phyloP scores from a whole-genome alignment of 129 eudicot genomes.

The Escallonia herrerae region DNA sequence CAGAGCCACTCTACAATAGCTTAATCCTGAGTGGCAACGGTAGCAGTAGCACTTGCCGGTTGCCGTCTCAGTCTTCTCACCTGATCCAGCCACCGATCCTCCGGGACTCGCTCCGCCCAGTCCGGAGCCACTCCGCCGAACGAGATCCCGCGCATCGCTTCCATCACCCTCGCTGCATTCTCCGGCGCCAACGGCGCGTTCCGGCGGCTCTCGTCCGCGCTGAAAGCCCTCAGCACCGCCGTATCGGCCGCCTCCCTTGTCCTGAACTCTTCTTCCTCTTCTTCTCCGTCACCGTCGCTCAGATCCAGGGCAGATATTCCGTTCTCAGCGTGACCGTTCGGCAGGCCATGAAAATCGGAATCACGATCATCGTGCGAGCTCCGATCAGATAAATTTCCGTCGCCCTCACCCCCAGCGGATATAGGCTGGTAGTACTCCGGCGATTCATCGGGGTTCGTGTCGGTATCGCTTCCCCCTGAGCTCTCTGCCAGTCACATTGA shows the following conservation, averaged over 20 bases:
- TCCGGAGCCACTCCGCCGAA: constrained; percentile 73
- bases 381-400: constrained; percentile 33
- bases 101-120: constrained; percentile 63
- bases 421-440: constrained; percentile 76
- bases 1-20: background rate
- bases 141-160: constrained; percentile 81
- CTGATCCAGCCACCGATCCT: constrained; percentile 62
- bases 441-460: constrained; percentile 49
- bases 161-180: constrained; percentile 74
- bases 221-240: constrained; percentile 53
- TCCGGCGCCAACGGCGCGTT: constrained; percentile 83
- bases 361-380: constrained; percentile 33
- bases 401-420: constrained; percentile 28
- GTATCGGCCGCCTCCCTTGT: constrained; percentile 30
- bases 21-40: background rate
- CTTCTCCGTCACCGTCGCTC: constrained; percentile 37
- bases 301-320: constrained; percentile 65
- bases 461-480: constrained; percentile 76
- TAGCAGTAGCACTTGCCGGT: constrained; percentile 25
- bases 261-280: constrained; percentile 39
- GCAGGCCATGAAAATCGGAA: constrained; percentile 22
- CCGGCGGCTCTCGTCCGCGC: constrained; percentile 84
- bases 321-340: constrained; percentile 54
- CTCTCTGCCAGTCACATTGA: constrained; percentile 24
- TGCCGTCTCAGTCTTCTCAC: constrained; percentile 44